Base-by-base conservation (phyloP, 2,329 filamentous ascomycete species). In the Ophiostoma angusticollis region DNA sequence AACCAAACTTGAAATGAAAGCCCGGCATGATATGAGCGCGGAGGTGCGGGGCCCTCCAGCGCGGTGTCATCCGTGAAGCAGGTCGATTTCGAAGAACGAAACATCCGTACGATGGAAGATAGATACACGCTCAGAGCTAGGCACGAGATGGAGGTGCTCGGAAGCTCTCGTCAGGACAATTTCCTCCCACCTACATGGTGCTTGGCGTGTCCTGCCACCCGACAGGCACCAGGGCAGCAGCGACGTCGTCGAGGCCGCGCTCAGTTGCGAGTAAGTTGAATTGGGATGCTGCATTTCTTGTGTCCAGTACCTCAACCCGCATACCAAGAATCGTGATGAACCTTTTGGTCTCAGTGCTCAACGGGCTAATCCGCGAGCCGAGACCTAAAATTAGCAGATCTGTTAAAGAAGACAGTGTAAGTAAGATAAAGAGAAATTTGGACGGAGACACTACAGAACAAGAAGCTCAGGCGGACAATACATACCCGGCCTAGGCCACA, bases 261-360 rank as follows among this genome's bases (percentile, higher is more conserved):
- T 98, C 91, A 14, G 86, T 96, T n/a, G 86, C 89, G 39, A 98
- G 63, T 52, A 98, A 57, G 55, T 98, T 98, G 59, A 91, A 98
- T 57, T 95, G 86, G 24, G 87, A 81, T 1, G 89, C 84, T 8
- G 91, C 91, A 60, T 96, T 96, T 46, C 85, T 70, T 23, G 91
- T 96, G 61, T 96, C 91, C 53, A 89, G 72, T 4, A 95, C 70
- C 53, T 98, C 91, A 5, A 96, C 68, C 41, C 84, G 70, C 49
- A 96, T 82, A 0, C 91, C 91, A 30, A 96, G 59, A 22, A 73
- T 70, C 45, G 79, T 80, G 41, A 98, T 75, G 49, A 77, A 68
- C 42, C 68, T 68, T 49, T 80, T 77, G 31, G 84, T 84, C 49
- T 76, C 69, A 1, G 83, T 82, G 40, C 81, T 84, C 7, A 96